Evolutionary conservation across 163 green algal genomes (phyloP).

Genomic region (Prototheca wickerhamii): DNA sequence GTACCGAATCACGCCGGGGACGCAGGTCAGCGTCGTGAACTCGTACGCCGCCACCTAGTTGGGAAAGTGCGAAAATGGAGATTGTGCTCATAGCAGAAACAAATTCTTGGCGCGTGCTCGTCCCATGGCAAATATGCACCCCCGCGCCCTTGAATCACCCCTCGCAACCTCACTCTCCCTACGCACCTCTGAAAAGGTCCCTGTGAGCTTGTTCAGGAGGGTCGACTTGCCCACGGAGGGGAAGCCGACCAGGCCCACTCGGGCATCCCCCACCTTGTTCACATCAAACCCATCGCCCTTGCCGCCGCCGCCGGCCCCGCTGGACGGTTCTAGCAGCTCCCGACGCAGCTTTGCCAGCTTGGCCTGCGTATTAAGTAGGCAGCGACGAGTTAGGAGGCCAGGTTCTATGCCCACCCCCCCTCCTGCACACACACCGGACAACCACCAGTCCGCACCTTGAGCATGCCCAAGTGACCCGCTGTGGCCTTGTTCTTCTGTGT

Average conservation of each 20-base stretch:
- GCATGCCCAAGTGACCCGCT: constrained; percentile 75
- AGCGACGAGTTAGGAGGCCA: no score
- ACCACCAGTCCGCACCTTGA: constrained; percentile 57
- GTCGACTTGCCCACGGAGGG: constrained; percentile 97
- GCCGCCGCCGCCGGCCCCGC: constrained; percentile 50
- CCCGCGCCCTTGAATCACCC: background rate
- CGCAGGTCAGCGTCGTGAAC: constrained; percentile 98
- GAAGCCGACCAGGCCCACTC: constrained; percentile 86
- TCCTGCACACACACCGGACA: background rate
- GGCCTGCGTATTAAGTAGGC: constrained; percentile 42
- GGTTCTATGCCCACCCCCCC: no score
- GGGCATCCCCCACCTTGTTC: constrained; percentile 87
- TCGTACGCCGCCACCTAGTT: constrained; percentile 67
- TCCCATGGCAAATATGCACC: background rate
- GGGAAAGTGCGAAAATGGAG: no score
- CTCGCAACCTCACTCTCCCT: background rate
- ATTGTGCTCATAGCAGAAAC: no score
- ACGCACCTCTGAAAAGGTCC: constrained; percentile 88
- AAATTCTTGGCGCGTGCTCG: no score
- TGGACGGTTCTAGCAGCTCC: constrained; percentile 83
- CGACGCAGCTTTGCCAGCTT: constrained; percentile 95
- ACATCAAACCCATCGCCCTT: constrained; percentile 92
- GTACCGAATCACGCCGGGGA: constrained; percentile 82
- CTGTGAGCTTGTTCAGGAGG: constrained; percentile 95
- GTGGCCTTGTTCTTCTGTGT: constrained; percentile 99